Evolutionary conservation across 352 stramenopile species (phyloP), one percentile per base, ranked within the genome.

Genomic region (Albugo candida): DNA sequence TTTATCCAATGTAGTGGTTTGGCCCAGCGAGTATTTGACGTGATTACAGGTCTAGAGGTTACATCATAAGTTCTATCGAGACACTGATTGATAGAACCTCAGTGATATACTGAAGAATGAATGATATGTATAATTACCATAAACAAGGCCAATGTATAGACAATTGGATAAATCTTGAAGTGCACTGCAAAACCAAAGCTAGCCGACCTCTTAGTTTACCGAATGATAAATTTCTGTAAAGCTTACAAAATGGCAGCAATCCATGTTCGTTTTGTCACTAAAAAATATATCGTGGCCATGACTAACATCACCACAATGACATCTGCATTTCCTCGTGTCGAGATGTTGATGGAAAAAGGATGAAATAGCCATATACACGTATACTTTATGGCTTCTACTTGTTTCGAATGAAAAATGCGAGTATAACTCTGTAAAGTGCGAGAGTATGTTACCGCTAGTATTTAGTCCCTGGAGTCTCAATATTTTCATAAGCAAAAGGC

Each of bases 101-200:
- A 14, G 20, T 54, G 20, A 37, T n/a, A 11, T 48, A 11, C 11
- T 44, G 43, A 20, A 24, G 43, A 3, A 51, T 19, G 40, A 0
- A 48, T 0, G 48, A 16, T 51, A 24, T 14, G 35, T 4, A 5
- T 4, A 48, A 55, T 43, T 79, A 88, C 79, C 57, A 93, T 75
- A 10, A 94, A 67, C 48, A 91, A 83, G 11, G 79, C 67, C 40
- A 92, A 62, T 18, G 75, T 80, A 58, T 99, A 99, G 53, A 99
- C 94, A 34, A 99, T 95, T 5, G 96, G 96, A 57, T 99, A 99
- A 13, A 99, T 92, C 62, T 97, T 97, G 56, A 97, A 83, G 61
- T 99, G 95, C 27, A 99, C 91, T 0, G 91, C 94, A 34, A 96
- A 72, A 3, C 93, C 93, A 64, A 97, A 94, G 59, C 61, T 96